Evolutionary conservation across 495 filamentous ascomycete genomes (phyloP).

Genomic region (Penicillium cataractarum): DNA sequence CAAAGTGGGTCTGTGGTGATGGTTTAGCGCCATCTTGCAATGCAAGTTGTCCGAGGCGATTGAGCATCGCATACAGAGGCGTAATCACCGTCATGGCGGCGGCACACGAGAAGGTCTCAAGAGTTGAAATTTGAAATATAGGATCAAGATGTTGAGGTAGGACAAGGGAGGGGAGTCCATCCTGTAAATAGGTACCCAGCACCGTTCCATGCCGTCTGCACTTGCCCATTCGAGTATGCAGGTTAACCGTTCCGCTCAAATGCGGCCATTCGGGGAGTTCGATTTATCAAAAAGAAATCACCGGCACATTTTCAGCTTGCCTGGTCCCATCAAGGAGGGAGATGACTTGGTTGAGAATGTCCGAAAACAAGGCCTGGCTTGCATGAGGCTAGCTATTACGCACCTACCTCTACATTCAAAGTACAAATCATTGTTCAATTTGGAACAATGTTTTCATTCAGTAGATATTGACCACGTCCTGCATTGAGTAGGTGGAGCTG

Average conservation of each 20-base stretch:
- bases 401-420: neutral
- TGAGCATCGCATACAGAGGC: constrained; percentile 28
- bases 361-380: constrained; percentile 6
- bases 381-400: neutral
- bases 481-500: neutral
- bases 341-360: neutral
- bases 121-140: neutral
- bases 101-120: neutral
- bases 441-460: too few species aligned
- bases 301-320: neutral
- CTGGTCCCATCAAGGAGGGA: neutral
- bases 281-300: neutral
- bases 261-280: neutral
- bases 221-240: neutral
- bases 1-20: constrained; percentile 34
- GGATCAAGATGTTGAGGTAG: neutral
- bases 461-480: neutral
- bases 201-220: neutral
- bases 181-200: neutral
- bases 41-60: constrained; percentile 29
- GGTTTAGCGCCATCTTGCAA: constrained; percentile 25
- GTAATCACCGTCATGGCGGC: constrained; percentile 25
- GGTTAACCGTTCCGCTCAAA: neutral
- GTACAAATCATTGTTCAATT: too few species aligned
- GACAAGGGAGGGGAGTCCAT: neutral